Base-by-base conservation (phyloP, 805 yeast genomes). In the Ogataea zsoltii region DNA sequence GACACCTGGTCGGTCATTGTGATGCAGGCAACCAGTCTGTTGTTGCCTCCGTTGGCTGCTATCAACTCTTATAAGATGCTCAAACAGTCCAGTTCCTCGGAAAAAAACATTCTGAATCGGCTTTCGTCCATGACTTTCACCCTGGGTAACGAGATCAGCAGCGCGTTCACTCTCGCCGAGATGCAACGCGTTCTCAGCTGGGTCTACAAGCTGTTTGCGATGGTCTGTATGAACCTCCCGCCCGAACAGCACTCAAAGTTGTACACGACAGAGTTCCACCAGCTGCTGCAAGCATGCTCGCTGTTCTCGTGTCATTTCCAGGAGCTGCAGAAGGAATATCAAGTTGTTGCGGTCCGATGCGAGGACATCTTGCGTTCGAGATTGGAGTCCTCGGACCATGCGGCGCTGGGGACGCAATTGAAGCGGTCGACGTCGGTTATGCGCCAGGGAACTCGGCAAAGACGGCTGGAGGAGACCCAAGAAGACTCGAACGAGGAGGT, bases 181-280 rank as follows among this genome's bases (percentile, higher is more conserved):
- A 21, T 52, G 25, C 56, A 55, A 34, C 39, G 60, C 26, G 42
- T 50, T 16, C 42, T 53, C n/a, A 44, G 53, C 36, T 55, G 60
- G 60, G 50, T 51, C 4, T 55, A 49, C 45, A 53, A 44, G 38
- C 36, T 53, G 6, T 48, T 51, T 38, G 42, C 35, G 3, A 25
- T 33, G 10, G 38, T 53, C 3, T 35, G 51, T 34, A 13, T 19
- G 7, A 39, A 36, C 15, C 35, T 51, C 12, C 37, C 41, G 17
- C 33, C 41, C 13, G 21, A 36, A 6, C 28, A 33, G 2, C 54
- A 49, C 11, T 19, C 42, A 7, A 28, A 33, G 19, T 37, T 52
- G 19, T 25, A 35, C 13, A 50, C 43, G 1, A 23, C 40, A 3
- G 53, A 50, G 30, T 41, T 54, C n/a, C 23, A 35, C 12, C 46